These are phyloP conservation scores for Solanum megistacrolobum DNA, from an alignment of 257 asterid genomes.

Conservation along the genomic window DNA sequence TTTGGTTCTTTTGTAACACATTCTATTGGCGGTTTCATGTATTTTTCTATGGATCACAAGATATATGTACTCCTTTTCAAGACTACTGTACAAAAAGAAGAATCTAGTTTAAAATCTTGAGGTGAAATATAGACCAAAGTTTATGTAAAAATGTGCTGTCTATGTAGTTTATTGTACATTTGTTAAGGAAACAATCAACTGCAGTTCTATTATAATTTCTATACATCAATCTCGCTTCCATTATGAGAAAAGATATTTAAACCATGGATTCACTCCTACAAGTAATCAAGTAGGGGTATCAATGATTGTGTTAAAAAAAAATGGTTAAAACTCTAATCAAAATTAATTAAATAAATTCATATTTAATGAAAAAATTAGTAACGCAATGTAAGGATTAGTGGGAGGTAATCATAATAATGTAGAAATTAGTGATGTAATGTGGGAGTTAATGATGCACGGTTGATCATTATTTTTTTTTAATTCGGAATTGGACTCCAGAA, in stretches of 20 bases:
- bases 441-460: too few species aligned
- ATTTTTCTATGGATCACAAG: conserved; percentile 29
- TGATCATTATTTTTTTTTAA: too few species aligned
- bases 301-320: not conserved
- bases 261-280: not conserved
- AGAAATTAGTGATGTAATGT: too few species aligned
- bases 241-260: not conserved
- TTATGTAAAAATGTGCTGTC: not conserved
- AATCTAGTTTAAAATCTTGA: not conserved
- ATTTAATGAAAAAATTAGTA: too few species aligned
- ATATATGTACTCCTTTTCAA: conserved; percentile 24
- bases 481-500: not conserved
- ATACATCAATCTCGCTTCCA: too few species aligned
- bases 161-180: not conserved
- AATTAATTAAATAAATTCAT: not conserved
- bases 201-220: not conserved
- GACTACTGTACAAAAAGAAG: conserved; percentile 6
- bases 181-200: not conserved
- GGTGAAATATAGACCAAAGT: not conserved
- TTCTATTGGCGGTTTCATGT: conserved; percentile 25
- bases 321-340: too few species aligned
- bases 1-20: conserved; percentile 33
- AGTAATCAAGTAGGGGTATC: not conserved
- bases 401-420: not conserved
- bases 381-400: not conserved